Evolutionary conservation across 78 protist species (phyloP).

Genomic region (Guillardia theta): DNA sequence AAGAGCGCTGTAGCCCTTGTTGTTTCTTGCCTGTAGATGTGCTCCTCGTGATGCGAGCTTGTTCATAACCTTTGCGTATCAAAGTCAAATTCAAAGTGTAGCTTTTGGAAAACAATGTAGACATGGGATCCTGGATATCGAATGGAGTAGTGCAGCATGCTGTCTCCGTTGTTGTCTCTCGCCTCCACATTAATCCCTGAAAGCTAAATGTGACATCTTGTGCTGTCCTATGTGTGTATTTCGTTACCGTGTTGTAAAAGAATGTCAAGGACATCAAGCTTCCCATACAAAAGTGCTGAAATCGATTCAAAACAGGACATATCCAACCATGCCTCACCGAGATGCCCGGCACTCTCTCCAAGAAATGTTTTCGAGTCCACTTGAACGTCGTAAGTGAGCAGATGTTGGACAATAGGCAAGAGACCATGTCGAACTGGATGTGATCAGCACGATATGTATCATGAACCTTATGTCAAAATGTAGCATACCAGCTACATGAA

Average conservation of each 20-base stretch:
- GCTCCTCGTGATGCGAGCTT: not conserved
- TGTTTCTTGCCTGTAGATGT: not conserved
- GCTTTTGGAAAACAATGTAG: no score
- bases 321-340: conserved; percentile 15
- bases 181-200: not conserved
- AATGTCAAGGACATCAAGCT: not conserved
- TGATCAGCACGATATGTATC: no score
- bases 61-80: not conserved
- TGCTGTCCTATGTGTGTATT: no score
- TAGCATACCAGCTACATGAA: not conserved
- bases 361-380: not conserved
- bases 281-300: not conserved
- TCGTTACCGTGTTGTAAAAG: no score
- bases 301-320: no score
- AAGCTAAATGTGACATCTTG: no score
- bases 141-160: not conserved
- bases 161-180: not conserved
- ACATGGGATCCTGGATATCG: no score
- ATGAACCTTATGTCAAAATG: no score
- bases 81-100: no score
- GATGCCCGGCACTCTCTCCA: not conserved
- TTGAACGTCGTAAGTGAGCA: not conserved
- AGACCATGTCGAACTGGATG: not conserved
- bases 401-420: not conserved
- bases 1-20: not conserved